Evolutionary conservation across 306 rosid species (phyloP).

Genomic region (Vicia sativa): DNA sequence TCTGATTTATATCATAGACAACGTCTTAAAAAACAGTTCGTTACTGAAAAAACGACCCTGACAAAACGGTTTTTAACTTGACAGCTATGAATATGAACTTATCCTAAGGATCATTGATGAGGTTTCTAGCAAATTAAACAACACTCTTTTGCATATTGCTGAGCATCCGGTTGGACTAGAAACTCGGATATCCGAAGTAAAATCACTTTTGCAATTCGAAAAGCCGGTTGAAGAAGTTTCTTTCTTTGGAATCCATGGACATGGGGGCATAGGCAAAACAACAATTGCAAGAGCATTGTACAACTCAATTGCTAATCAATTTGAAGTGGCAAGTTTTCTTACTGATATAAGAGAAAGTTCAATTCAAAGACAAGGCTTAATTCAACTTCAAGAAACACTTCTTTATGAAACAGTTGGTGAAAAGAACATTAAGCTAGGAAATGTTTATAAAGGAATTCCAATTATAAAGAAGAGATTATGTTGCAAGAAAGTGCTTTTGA

Average conservation of each 20-base stretch:
- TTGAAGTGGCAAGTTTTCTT: slow-evolving; percentile 15
- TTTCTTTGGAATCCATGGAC: slow-evolving; percentile 49
- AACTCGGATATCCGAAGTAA: slow-evolving; percentile 45
- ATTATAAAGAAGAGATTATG: slow-evolving; percentile 42
- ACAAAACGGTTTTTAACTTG: too few species aligned
- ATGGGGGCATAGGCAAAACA: slow-evolving; percentile 23
- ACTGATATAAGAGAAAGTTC: slow-evolving; percentile 26
- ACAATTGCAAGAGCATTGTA: slow-evolving; percentile 26
- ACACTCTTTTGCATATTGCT: slow-evolving; percentile 22
- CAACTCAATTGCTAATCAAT: slow-evolving; percentile 23
- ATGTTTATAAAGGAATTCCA: slow-evolving; percentile 48
- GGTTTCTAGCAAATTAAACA: background rate
- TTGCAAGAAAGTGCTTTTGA: slow-evolving; percentile 28
- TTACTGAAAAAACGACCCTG: too few species aligned
- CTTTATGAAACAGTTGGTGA: slow-evolving; percentile 22
- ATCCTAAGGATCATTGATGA: slow-evolving; percentile 21
- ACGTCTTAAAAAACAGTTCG: too few species aligned
- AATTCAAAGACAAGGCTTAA: slow-evolving; percentile 12
- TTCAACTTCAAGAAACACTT: slow-evolving; percentile 27
- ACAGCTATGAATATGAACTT: slow-evolving; percentile 34
- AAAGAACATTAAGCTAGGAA: slow-evolving; percentile 27
- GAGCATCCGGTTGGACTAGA: slow-evolving; percentile 23
- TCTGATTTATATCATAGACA: too few species aligned
- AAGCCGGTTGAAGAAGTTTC: slow-evolving; percentile 22
- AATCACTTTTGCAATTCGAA: slow-evolving; percentile 32